These are phyloP conservation scores for Hibiscus tridactylites DNA, from an alignment of 345 rosid species.

Conservation along the genomic window DNA sequence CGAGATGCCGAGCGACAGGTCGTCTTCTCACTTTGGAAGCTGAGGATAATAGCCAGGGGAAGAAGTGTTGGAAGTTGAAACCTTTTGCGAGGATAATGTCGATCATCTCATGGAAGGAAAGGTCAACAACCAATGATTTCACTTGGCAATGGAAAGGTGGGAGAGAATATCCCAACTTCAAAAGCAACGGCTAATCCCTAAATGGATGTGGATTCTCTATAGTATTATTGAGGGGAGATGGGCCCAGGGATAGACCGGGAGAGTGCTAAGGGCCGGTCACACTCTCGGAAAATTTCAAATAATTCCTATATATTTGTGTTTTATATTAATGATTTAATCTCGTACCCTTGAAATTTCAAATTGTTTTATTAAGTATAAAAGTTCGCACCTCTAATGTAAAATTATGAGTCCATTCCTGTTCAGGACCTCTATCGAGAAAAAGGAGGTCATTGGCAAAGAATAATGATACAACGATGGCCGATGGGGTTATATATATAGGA, in stretches of 20 bases:
- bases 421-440: no score
- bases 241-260: not conserved
- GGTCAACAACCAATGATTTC: not conserved
- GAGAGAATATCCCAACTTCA: conserved; percentile 23
- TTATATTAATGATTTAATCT: no score
- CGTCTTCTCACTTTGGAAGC: not conserved
- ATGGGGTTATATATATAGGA: conserved; percentile 7
- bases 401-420: no score
- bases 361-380: no score
- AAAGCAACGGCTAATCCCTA: conserved; percentile 18
- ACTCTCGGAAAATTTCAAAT: no score
- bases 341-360: no score
- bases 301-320: no score
- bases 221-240: conserved; percentile 19
- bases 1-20: not conserved
- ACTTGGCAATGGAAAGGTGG: not conserved
- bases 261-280: no score
- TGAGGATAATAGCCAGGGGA: not conserved
- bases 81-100: no score
- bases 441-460: conserved; percentile 1
- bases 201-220: conserved; percentile 21
- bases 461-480: conserved; percentile 8
- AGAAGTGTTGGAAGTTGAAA: no score
- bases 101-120: not conserved
- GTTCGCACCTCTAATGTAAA: no score